phyloP scores from a whole-genome alignment of 495 filamentous ascomycete species.

The Bacidia gigantensis region DNA sequence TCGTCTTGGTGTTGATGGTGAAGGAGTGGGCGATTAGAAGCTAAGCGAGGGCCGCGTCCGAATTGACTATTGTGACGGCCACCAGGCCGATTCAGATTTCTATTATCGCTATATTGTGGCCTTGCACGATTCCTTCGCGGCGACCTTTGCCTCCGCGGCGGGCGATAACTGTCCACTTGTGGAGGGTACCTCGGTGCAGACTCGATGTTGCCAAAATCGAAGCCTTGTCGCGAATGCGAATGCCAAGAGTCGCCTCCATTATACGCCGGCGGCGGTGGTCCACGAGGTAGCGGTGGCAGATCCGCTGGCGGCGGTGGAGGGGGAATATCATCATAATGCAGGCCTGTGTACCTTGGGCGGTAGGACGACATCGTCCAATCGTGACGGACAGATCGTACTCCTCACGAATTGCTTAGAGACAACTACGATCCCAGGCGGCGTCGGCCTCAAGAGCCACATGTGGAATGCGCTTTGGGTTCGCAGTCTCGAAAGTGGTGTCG shows the following conservation, averaged over 20 bases:
- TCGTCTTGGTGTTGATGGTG: conserved; percentile 22
- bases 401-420: no score
- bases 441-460: no score
- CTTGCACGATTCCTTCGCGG: neutral
- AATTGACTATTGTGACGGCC: neutral
- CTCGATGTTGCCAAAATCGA: conserved; percentile 29
- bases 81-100: conserved; percentile 9
- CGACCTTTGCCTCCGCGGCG: neutral
- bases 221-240: conserved; percentile 16
- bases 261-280: conserved; percentile 2
- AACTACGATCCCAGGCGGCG: no score
- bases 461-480: no score
- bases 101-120: conserved; percentile 4
- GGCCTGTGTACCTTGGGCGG: conserved; percentile 7
- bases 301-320: conserved; percentile 11
- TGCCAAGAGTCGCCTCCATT: conserved; percentile 7
- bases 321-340: neutral
- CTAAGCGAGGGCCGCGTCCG: conserved; percentile 20
- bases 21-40: conserved; percentile 35
- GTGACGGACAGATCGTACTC: no score
- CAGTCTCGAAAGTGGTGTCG: no score
- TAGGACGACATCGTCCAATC: conserved; percentile 12
- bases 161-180: conserved; percentile 5
- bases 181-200: conserved; percentile 11
- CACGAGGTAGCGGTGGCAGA: conserved; percentile 9